Conservation (phyloP, 2,329 filamentous ascomycete species). For the Tolypocladium pustulatum region DNA sequence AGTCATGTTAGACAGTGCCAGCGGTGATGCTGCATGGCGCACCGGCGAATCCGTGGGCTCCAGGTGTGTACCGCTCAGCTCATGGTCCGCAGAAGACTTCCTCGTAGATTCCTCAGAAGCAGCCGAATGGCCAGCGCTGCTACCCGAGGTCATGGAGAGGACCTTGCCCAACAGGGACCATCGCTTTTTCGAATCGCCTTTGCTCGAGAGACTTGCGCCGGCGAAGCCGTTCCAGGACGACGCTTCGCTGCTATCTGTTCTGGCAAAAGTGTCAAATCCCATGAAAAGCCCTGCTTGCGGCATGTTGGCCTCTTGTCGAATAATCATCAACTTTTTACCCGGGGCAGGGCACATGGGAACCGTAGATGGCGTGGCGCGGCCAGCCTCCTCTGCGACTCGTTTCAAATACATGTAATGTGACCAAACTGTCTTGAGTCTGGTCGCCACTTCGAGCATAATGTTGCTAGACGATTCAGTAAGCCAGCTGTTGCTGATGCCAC, state of each 20-base stretch:
- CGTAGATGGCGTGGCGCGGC: conserved; percentile 55
- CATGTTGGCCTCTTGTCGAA: conserved; percentile 59
- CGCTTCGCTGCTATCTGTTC: conserved; percentile 13
- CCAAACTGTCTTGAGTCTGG: conserved; percentile 64
- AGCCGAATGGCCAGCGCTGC: neutral
- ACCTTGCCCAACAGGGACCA: conserved; percentile 57
- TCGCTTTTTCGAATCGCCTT: conserved; percentile 41
- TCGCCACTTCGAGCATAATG: conserved; percentile 58
- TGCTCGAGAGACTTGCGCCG: conserved; percentile 14
- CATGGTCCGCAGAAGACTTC: neutral
- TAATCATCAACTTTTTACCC: conserved; percentile 77
- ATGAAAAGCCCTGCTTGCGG: conserved; percentile 36
- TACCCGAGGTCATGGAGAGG: conserved; percentile 28
- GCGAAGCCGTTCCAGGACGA: conserved; percentile 13
- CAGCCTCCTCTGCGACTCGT: conserved; percentile 48
- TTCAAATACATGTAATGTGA: conserved; percentile 69
- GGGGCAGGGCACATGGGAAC: conserved; percentile 78
- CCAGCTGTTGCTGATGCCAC: neutral
- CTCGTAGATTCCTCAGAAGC: neutral
- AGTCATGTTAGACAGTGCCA: conserved; percentile 5
- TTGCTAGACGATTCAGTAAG: conserved; percentile 34
- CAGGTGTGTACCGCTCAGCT: conserved; percentile 23
- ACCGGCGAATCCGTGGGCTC: conserved; percentile 31
- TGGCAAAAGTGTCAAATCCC: conserved; percentile 37
- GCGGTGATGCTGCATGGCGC: neutral